A percentile compares a stretch with the other conserved stretches of the same genome.
These are phyloP conservation scores for Benincasa hispida DNA, from an alignment of 306 rosid species.

Conservation along the genomic window DNA sequence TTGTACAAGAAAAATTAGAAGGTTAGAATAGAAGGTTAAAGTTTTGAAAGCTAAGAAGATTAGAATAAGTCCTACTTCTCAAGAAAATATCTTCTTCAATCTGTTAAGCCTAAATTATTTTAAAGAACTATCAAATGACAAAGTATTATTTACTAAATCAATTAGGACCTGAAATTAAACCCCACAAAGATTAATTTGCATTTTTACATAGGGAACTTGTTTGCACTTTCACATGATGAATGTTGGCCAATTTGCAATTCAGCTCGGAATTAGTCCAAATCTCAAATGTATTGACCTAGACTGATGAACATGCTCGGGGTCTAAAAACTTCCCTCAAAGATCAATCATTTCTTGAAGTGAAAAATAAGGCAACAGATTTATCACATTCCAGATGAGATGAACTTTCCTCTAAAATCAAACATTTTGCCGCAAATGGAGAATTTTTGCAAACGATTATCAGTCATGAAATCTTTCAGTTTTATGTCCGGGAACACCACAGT, in stretches of 20 bases:
- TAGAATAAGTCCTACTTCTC: neutral
- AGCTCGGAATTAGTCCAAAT: neutral
- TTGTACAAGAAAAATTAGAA: neutral
- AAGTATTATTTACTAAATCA: neutral
- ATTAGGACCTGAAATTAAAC: neutral
- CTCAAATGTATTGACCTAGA: neutral
- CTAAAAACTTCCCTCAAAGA: neutral
- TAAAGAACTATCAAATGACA: neutral
- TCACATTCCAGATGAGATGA: neutral
- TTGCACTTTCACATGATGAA: neutral
- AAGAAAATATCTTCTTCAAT: neutral
- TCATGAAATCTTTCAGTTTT: neutral
- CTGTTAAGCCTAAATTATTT: neutral
- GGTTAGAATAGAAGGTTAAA: neutral
- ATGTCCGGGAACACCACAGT: neutral
- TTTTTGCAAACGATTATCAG: neutral
- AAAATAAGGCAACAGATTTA: neutral
- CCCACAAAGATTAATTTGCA: neutral
- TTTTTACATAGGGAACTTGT: neutral
- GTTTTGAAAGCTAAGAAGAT: neutral
- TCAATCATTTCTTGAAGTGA: neutral
- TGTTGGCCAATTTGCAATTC: neutral
- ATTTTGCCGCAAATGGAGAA: neutral
- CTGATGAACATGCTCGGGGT: neutral
- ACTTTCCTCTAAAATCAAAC: neutral